Evolutionary conservation across 106 monocot genomes (phyloP), one percentile per base, ranked within the genome.

Genomic region (Allium cepa): DNA sequence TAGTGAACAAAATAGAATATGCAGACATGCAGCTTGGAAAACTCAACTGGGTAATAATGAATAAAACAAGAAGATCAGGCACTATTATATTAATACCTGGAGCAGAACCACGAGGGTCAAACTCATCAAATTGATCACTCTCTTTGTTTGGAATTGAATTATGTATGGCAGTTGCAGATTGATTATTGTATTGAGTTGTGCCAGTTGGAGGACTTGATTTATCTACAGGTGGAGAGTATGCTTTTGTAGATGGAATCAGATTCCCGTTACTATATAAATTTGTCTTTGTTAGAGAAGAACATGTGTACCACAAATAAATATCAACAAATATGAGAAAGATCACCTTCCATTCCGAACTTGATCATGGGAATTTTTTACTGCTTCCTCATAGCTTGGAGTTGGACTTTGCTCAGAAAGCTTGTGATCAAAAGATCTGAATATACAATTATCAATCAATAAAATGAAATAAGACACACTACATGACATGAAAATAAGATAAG

Each of bases 381-480:
- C 77, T 71, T 83, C 91, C 82, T 97, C 96, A 75, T 92, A 97
- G 74, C 77, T 84, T 10, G 88, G 86, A 13, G 89, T 88, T 62
- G 80, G 79, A 77, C 70, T 82, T 72, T 76, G 85, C 60, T 84
- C 88, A 17, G 94, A 85, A 67, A 71, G 74, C 66, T 83, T 88
- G 16, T 45, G 73, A 57, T 81, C 85, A 17, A 76, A 57, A 46
- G 72, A 73, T 64, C 86, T 88, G 75, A 8, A 69, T 55, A 73
- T 14, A 68, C 4, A 27, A 60, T 26, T 50, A 50, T 28, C 17
- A 62, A 50, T 36, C 13, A 50, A 52, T 48, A 70, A 4, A 36
- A 70, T 7, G 26, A 18, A 16, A 15, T 46, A 36, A 36, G 36
- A 36, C 36, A 1, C 5, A 36, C 3, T 36, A 36, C 36, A 36